Percentiles rank a stretch among this genome's conserved stretches.
phyloP scores from a whole-genome alignment of 2,329 filamentous ascomycete species.

The Aspergillus calidoustus region DNA sequence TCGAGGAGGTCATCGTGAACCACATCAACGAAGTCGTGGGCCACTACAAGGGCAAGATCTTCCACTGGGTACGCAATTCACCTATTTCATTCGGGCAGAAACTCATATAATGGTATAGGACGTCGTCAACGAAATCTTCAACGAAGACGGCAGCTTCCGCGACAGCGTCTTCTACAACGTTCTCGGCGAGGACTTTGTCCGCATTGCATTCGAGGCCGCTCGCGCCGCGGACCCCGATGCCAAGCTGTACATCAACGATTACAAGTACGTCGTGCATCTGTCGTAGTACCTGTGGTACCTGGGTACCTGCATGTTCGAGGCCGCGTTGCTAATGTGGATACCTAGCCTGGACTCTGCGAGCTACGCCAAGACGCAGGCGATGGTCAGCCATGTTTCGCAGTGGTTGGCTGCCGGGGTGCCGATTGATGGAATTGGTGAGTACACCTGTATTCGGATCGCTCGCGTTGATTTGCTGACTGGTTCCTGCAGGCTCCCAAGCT shows the following conservation, averaged over 20 bases:
- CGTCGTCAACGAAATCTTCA: constrained; percentile 41
- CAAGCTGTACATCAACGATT: constrained; percentile 77
- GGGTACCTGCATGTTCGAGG: neutral
- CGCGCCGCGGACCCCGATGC: constrained; percentile 67
- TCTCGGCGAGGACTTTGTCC: constrained; percentile 71
- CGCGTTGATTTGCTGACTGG: neutral
- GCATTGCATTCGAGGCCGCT: constrained; percentile 71
- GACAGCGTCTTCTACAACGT: constrained; percentile 68
- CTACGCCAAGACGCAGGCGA: constrained; percentile 61
- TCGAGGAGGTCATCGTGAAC: constrained; percentile 58
- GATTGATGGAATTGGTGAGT: constrained; percentile 64
- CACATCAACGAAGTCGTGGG: constrained; percentile 42
- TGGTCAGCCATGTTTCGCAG: constrained; percentile 64
- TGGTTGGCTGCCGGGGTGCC: constrained; percentile 66
- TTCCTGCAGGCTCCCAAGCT: constrained; percentile 56
- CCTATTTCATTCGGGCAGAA: neutral
- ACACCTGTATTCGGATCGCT: constrained; percentile 20
- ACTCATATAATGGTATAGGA: constrained; percentile 25
- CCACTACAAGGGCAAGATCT: constrained; percentile 41
- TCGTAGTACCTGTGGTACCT: neutral
- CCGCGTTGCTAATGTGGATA: constrained; percentile 23
- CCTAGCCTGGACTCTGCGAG: constrained; percentile 65
- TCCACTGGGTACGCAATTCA: constrained; percentile 37
- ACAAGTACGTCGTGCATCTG: constrained; percentile 42
- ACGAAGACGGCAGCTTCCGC: constrained; percentile 63